Percentiles rank a stretch among this genome's conserved stretches.
These are phyloP conservation scores for Didymella arachidicola DNA, from an alignment of 2,329 filamentous ascomycete genomes.

Conservation along the genomic window DNA sequence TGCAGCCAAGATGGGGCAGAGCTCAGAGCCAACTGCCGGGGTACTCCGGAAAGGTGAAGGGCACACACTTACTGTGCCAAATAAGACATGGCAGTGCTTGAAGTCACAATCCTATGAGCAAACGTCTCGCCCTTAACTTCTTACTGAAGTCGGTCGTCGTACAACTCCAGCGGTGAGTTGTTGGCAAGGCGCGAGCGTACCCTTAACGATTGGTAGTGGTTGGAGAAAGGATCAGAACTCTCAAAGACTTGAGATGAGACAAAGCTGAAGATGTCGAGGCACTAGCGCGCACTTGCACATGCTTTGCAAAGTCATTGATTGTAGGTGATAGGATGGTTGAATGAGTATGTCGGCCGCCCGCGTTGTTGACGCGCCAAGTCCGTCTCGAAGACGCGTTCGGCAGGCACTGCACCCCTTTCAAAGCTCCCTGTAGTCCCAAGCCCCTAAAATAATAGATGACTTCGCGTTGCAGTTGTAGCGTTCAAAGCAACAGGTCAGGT, in stretches of 20 bases:
- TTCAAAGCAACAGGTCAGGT: neutral
- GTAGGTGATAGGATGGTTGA: neutral
- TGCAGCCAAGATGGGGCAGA: neutral
- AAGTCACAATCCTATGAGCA: neutral
- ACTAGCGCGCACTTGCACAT: neutral
- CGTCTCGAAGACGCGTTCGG: neutral
- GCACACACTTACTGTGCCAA: neutral
- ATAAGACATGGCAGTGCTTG: neutral
- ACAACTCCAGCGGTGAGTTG: neutral
- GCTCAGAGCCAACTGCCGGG: neutral
- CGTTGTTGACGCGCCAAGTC: conserved; percentile 10
- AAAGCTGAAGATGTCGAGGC: neutral
- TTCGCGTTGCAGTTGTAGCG: neutral
- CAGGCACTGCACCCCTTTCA: neutral
- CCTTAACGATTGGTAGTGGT: neutral
- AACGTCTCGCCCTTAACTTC: neutral
- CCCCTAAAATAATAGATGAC: too few species aligned
- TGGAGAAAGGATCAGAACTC: neutral
- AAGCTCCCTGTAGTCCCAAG: too few species aligned
- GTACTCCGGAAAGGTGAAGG: neutral
- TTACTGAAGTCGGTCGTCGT: neutral
- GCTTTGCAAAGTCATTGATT: neutral
- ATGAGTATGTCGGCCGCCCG: neutral
- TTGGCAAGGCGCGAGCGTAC: neutral
- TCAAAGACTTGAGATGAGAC: neutral